Evolutionary conservation across 139 green algal genomes (phyloP), one percentile per base, ranked within the genome.

Genomic region (Haematococcus sp.): DNA sequence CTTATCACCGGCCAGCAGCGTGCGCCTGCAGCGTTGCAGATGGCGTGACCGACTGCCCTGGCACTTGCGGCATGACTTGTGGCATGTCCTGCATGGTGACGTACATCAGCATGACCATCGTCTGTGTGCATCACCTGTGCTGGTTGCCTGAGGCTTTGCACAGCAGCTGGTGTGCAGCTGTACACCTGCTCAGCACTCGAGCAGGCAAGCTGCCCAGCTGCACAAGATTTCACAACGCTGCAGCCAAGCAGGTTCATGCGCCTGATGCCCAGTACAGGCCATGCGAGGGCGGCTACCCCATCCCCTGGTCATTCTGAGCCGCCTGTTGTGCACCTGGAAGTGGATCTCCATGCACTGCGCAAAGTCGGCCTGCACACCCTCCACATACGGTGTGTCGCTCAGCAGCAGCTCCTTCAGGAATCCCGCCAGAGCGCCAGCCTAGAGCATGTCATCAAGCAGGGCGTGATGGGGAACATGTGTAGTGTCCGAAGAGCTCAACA

Each of bases 321-420:
- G 5, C 55, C 55, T 33, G n/a, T n/a, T n/a, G n/a, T n/a, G n/a
- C 69, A 71, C 28, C 55, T 69, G 31, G 31, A 88, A 86, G 76
- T 89, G 84, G 44, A 86, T 73, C 25, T 84, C 78, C 55, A 90
- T 59, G 71, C 80, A 86, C 52, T 73, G 75, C 33, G 75, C 67
- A 71, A 88, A 77, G 73, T 90, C 85, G 31, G 76, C 71, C 68
- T 87, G 70, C n/a, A 90, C 49, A n/a, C 67, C 44, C n/a, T 71
- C 61, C 64, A 75, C 66, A 59, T 76, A 81, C 20, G 25, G 66
- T 22, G 30, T 79, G 59, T 67, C 23, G 20, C 23, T 79, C 5
- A 91, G 70, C 51, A 88, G 73, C 63, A 91, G 68, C 44, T 88
- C 83, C 30, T 82, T 80, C 52, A 91, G 65, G 76, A 88, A 88